These are phyloP conservation scores for Graphilbum ipis-grandicollis DNA, from an alignment of 2,329 filamentous ascomycete genomes.

Conservation along the genomic window DNA sequence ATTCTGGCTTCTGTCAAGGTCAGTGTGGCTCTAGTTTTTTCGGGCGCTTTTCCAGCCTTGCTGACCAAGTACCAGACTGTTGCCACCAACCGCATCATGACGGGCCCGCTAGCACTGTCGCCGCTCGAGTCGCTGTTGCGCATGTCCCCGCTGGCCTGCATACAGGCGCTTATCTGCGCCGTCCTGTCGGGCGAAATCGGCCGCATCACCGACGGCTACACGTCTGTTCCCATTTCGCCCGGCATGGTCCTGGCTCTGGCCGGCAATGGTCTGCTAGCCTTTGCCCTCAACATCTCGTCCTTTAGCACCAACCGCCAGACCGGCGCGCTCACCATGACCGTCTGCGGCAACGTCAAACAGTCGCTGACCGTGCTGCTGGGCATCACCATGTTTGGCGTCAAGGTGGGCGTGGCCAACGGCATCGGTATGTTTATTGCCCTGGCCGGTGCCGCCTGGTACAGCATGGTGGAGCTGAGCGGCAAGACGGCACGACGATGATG, in stretches of 20 bases:
- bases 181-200: conserved; percentile 33
- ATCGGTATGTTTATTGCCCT: conserved; percentile 37
- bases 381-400: conserved; percentile 33
- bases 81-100: conserved; percentile 47
- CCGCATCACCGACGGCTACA: conserved; percentile 20
- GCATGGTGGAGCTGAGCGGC: conserved; percentile 30
- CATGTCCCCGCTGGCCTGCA: conserved; percentile 42
- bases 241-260: conserved; percentile 20
- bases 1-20: conserved; percentile 37
- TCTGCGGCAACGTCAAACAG: conserved; percentile 42
- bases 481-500: conserved; percentile 5
- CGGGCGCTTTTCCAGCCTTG: background rate
- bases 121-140: conserved; percentile 43
- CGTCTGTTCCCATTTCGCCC: conserved; percentile 16
- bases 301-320: conserved; percentile 41
- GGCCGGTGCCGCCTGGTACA: conserved; percentile 37
- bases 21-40: background rate
- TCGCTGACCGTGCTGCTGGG: conserved; percentile 36
- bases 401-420: conserved; percentile 34
- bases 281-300: conserved; percentile 37
- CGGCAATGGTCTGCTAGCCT: conserved; percentile 35
- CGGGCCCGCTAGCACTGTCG: conserved; percentile 36
- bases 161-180: conserved; percentile 35
- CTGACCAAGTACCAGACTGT: conserved; percentile 28
- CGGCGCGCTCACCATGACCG: conserved; percentile 40